Percentiles rank a stretch among this genome's conserved stretches.
Conservation (phyloP, 106 monocot genomes). For the Vanilla planifolia region DNA sequence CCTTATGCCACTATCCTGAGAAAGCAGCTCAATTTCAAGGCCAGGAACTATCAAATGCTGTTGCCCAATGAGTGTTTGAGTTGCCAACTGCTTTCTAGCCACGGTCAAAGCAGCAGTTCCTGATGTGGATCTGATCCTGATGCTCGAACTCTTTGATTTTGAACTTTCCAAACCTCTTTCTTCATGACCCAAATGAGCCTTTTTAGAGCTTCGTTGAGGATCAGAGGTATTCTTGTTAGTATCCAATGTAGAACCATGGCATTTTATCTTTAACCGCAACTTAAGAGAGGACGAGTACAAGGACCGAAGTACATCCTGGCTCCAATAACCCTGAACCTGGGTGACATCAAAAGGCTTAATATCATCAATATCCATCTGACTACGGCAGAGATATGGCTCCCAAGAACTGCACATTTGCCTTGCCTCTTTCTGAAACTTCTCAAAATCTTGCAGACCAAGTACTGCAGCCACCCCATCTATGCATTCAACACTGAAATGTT, state of each 20-base stretch:
- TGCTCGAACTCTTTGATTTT: constrained; percentile 9
- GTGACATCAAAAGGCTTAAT: constrained; percentile 71
- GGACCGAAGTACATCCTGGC: constrained; percentile 52
- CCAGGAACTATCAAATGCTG: constrained; percentile 31
- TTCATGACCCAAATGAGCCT: not conserved
- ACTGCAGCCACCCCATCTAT: constrained; percentile 78
- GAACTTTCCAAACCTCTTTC: not conserved
- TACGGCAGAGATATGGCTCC: constrained; percentile 60
- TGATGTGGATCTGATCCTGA: constrained; percentile 5
- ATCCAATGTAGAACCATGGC: constrained; percentile 13
- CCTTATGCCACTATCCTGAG: constrained; percentile 86
- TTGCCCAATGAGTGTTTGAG: constrained; percentile 13
- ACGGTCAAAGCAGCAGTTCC: not conserved
- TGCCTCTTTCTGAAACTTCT: constrained; percentile 42
- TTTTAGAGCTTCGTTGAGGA: constrained; percentile 10
- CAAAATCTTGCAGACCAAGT: constrained; percentile 61
- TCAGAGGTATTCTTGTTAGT: not conserved
- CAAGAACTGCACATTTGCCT: constrained; percentile 10
- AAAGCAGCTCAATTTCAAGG: constrained; percentile 62
- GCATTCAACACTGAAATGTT: constrained; percentile 86
- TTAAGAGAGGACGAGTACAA: constrained; percentile 35
- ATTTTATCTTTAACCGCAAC: constrained; percentile 28
- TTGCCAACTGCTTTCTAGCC: constrained; percentile 18
- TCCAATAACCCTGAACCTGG: constrained; percentile 70
- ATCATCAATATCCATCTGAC: constrained; percentile 56